A percentile compares a stretch with the other conserved stretches of the same genome.
These are phyloP conservation scores for Penicillium lividum DNA, from an alignment of 495 filamentous ascomycete genomes.

Conservation along the genomic window DNA sequence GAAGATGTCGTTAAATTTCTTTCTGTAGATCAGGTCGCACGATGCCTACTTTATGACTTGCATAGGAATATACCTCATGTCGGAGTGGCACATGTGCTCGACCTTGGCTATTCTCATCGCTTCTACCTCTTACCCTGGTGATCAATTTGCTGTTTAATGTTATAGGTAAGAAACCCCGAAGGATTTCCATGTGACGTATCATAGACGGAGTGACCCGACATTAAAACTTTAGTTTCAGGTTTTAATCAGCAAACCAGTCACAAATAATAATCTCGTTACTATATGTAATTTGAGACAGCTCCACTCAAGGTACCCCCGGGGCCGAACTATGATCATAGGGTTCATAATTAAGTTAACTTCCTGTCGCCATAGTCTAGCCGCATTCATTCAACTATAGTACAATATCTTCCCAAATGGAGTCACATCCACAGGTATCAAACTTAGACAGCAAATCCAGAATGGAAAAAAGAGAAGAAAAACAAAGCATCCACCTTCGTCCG, in stretches of 20 bases:
- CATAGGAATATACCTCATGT: background rate
- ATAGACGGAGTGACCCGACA: background rate
- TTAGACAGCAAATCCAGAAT: background rate
- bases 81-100: background rate
- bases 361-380: conserved; percentile 13
- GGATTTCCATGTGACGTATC: background rate
- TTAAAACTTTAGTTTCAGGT: background rate
- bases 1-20: background rate
- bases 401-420: conserved; percentile 14
- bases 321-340: background rate
- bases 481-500: background rate
- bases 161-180: background rate
- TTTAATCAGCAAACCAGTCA: background rate
- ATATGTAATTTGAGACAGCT: background rate
- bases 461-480: background rate
- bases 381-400: conserved; percentile 17
- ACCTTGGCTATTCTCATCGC: background rate
- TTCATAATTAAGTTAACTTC: conserved; percentile 8
- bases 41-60: background rate
- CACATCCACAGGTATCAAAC: conserved; percentile 12
- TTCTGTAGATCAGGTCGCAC: background rate
- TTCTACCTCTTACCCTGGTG: too few species aligned
- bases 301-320: background rate
- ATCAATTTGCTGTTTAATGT: background rate
- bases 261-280: background rate